phyloP scores from a whole-genome alignment of 2,329 filamentous ascomycete species.

The Cladosporium sp. region DNA sequence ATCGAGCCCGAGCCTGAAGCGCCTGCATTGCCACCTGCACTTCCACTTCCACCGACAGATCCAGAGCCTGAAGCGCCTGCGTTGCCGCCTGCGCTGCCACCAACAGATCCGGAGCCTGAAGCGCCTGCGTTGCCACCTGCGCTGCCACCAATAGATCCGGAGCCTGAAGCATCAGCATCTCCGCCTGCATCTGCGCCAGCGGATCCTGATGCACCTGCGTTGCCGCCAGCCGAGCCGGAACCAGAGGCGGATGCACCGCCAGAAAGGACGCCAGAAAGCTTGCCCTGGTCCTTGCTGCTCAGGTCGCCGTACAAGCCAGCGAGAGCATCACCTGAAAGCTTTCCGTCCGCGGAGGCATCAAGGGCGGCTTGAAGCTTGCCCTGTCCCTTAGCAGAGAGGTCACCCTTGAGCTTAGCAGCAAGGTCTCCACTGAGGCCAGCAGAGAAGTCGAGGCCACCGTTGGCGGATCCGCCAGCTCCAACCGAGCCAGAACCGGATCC shows the following conservation, averaged over 20 bases:
- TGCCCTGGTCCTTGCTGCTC: background rate
- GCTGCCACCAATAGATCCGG: background rate
- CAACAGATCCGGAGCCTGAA: background rate
- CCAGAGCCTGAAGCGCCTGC: background rate
- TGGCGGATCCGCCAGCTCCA: background rate
- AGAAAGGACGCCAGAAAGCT: background rate
- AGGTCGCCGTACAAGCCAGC: background rate
- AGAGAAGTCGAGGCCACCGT: constrained; percentile 1
- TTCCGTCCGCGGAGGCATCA: background rate
- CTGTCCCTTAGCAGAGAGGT: constrained; percentile 11
- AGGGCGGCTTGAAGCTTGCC: background rate
- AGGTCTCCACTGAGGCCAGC: background rate
- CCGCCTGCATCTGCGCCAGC: background rate
- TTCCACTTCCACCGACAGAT: background rate
- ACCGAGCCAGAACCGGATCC: background rate
- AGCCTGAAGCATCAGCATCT: background rate
- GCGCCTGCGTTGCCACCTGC: background rate
- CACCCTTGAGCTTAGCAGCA: background rate
- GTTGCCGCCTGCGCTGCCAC: background rate
- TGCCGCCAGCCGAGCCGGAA: background rate
- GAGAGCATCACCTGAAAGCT: background rate
- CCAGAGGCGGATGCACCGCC: background rate
- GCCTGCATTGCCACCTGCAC: background rate
- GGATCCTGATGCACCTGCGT: background rate
- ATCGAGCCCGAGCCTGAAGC: background rate